phyloP scores from a whole-genome alignment of 495 filamentous ascomycete species.

The Aspergillus leporis region DNA sequence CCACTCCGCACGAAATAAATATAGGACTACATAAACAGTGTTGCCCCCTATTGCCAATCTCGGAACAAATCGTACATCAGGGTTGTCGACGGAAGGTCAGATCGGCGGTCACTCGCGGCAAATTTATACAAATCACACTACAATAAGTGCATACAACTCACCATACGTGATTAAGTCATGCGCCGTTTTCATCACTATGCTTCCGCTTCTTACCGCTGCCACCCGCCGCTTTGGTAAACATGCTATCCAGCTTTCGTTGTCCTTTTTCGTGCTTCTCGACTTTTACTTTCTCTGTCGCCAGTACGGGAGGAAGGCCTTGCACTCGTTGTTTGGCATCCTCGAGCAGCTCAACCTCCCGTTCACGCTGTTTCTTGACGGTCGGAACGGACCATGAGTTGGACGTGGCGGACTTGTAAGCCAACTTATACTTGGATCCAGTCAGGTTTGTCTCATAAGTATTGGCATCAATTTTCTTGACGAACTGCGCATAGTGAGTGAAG shows the following conservation, averaged over 20 bases:
- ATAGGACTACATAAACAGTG: too few relatives aligned
- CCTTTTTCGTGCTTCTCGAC: conserved; percentile 31
- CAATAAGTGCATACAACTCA: not conserved
- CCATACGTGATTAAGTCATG: not conserved
- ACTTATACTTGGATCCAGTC: conserved; percentile 38
- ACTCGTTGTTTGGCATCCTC: conserved; percentile 34
- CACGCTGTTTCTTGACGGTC: conserved; percentile 36
- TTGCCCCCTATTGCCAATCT: too few relatives aligned
- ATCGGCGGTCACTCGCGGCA: too few relatives aligned
- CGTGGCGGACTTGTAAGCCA: conserved; percentile 33
- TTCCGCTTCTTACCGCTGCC: conserved; percentile 18
- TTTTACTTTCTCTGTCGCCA: conserved; percentile 33
- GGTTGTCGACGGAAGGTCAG: too few relatives aligned
- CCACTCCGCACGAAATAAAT: too few relatives aligned
- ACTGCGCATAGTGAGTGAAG: conserved; percentile 14
- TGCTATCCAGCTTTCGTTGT: conserved; percentile 31
- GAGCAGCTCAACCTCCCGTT: conserved; percentile 34
- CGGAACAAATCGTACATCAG: too few relatives aligned
- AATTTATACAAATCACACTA: too few relatives aligned
- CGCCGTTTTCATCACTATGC: not conserved
- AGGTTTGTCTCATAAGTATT: conserved; percentile 41
- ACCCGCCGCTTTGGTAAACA: conserved; percentile 24
- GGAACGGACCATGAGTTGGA: conserved; percentile 36
- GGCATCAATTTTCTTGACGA: conserved; percentile 37
- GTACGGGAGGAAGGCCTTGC: conserved; percentile 32